Percentiles rank a stretch among this genome's conserved stretches.
phyloP scores from a whole-genome alignment of 352 stramenopile genomes.

The Saprolegnia parasitica region DNA sequence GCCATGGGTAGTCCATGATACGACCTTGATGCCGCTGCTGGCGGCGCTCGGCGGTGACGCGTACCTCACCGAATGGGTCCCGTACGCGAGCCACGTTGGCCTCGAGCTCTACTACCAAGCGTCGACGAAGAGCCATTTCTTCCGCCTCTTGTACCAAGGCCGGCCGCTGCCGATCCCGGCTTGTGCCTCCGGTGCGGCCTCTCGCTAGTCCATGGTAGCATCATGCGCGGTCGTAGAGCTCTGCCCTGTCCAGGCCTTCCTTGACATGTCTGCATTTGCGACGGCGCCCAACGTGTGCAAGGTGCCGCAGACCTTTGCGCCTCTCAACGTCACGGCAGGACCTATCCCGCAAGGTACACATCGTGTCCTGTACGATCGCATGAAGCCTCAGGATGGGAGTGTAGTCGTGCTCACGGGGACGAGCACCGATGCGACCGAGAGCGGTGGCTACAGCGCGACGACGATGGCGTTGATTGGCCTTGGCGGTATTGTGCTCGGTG shows the following conservation, averaged over 20 bases:
- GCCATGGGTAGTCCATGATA: conserved; percentile 19
- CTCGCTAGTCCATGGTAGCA: background rate
- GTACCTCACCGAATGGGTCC: conserved; percentile 27
- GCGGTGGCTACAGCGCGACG: background rate
- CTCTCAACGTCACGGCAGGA: background rate
- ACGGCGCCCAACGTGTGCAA: conserved; percentile 1
- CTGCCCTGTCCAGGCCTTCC: conserved; percentile 18
- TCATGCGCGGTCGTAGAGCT: conserved; percentile 4
- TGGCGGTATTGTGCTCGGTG: background rate
- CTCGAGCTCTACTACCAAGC: conserved; percentile 24
- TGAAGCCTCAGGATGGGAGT: background rate
- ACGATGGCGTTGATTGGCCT: background rate
- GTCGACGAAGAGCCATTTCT: conserved; percentile 9
- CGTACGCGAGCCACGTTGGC: conserved; percentile 24
- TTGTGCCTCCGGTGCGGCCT: conserved; percentile 11
- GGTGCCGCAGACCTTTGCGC: background rate
- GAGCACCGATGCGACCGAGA: background rate
- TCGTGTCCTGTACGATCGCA: background rate
- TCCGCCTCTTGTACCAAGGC: conserved; percentile 29
- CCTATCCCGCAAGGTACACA: background rate
- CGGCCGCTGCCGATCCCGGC: conserved; percentile 6
- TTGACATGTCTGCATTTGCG: conserved; percentile 17
- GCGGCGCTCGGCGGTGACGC: conserved; percentile 13
- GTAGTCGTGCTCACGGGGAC: background rate
- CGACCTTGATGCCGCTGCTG: conserved; percentile 26